A percentile compares a stretch with the other conserved stretches of the same genome.
phyloP scores from a whole-genome alignment of 2,329 filamentous ascomycete genomes.

The Fusarium sp. region DNA sequence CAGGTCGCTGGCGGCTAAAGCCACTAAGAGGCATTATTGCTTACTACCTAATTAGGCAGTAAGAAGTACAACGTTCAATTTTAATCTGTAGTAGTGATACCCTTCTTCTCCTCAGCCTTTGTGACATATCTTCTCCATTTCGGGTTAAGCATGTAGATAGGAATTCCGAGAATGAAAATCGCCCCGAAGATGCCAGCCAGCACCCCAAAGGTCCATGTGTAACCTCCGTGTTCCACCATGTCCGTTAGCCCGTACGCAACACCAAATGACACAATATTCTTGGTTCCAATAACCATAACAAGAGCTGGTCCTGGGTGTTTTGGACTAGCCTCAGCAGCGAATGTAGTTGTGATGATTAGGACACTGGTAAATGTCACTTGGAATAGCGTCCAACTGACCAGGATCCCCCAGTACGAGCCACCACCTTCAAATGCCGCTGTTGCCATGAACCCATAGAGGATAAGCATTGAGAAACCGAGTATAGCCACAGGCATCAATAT shows the following conservation, averaged over 20 bases:
- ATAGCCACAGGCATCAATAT: background rate
- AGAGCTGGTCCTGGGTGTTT: background rate
- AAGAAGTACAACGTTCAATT: fast-evolving
- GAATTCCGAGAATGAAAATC: background rate
- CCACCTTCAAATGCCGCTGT: background rate
- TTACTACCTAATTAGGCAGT: background rate
- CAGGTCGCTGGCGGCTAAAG: too few relatives aligned
- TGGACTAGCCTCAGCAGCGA: background rate
- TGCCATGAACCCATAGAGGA: background rate
- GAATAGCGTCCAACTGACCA: background rate
- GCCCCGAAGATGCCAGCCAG: background rate
- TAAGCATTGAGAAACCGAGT: background rate
- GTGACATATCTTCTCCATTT: background rate
- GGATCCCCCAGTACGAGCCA: background rate
- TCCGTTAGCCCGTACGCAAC: background rate
- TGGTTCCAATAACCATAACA: background rate
- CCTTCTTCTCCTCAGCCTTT: background rate
- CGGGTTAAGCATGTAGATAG: background rate
- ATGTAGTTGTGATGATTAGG: background rate
- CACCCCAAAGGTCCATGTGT: background rate
- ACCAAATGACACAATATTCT: background rate
- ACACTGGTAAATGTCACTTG: background rate
- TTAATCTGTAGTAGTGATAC: background rate
- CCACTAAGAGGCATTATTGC: too few relatives aligned
- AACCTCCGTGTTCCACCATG: background rate